These are phyloP conservation scores for Cyclanthera cordifolia DNA, from an alignment of 306 rosid genomes.

Conservation along the genomic window DNA sequence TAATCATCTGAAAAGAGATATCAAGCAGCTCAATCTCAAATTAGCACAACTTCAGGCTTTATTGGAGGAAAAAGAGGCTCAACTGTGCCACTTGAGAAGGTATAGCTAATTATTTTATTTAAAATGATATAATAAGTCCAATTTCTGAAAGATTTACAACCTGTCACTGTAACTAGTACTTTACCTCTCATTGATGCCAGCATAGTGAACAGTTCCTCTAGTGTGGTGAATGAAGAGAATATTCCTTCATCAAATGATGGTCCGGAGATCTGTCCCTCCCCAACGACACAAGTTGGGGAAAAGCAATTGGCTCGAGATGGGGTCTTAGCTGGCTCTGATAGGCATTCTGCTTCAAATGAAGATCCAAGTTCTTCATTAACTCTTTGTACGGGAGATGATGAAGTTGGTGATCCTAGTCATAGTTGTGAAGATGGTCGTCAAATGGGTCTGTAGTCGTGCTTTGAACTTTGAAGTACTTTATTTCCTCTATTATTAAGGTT, in stretches of 20 bases:
- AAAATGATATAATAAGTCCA: neutral
- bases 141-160: neutral
- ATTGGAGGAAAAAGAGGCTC: constrained; percentile 67
- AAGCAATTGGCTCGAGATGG: constrained; percentile 31
- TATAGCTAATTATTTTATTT: constrained; percentile 16
- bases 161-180: constrained; percentile 15
- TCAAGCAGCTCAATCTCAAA: constrained; percentile 57
- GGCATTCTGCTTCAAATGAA: constrained; percentile 23
- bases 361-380: constrained; percentile 25
- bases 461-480: neutral
- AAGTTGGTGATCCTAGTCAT: constrained; percentile 30
- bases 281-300: constrained; percentile 24
- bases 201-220: constrained; percentile 32
- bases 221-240: constrained; percentile 44
- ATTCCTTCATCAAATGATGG: constrained; percentile 25
- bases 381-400: constrained; percentile 23
- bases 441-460: constrained; percentile 25
- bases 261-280: constrained; percentile 26
- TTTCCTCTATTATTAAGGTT: neutral
- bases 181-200: constrained; percentile 33
- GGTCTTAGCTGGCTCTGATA: constrained; percentile 27
- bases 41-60: constrained; percentile 73
- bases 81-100: constrained; percentile 58
- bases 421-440: constrained; percentile 31
- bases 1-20: constrained; percentile 58